A percentile compares a stretch with the other conserved stretches of the same genome.
These are phyloP conservation scores for Boletus vinaceobasis DNA, from an alignment of 768 basidiomycete species.

Conservation along the genomic window DNA sequence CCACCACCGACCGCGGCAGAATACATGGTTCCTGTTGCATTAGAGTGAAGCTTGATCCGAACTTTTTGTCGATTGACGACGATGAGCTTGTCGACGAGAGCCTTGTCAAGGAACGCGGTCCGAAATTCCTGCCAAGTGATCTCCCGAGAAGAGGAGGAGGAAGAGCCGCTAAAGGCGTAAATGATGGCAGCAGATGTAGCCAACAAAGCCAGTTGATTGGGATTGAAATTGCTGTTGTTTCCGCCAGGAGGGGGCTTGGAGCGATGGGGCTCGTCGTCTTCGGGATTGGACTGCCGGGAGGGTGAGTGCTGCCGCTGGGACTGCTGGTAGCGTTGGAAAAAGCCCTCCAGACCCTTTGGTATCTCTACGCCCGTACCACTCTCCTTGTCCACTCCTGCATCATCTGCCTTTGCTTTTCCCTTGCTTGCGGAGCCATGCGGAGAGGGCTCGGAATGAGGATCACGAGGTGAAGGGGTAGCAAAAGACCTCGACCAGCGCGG, in stretches of 20 bases:
- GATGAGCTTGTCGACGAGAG: slow-evolving; percentile 88
- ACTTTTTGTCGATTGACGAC: slow-evolving; percentile 91
- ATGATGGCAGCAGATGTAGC: slow-evolving; percentile 60
- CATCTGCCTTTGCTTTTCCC: slow-evolving; percentile 33
- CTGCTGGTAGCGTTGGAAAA: slow-evolving; percentile 65
- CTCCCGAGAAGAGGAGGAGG: slow-evolving; percentile 63
- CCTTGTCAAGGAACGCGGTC: slow-evolving; percentile 94
- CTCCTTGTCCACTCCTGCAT: slow-evolving; percentile 32
- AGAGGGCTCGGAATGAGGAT: slow-evolving; percentile 28
- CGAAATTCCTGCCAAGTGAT: slow-evolving; percentile 99
- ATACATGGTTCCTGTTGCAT: slow-evolving; percentile 78
- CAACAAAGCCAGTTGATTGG: slow-evolving; percentile 56
- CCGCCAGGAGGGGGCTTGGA: slow-evolving; percentile 45
- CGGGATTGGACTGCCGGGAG: slow-evolving; percentile 25
- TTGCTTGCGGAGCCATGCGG: slow-evolving; percentile 22
- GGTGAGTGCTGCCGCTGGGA: slow-evolving; percentile 33
- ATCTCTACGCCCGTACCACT: slow-evolving; percentile 36
- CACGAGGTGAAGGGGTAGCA: slow-evolving; percentile 44
- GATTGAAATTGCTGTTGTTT: slow-evolving; percentile 50
- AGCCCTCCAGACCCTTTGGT: slow-evolving; percentile 71
- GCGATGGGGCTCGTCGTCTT: slow-evolving; percentile 33
- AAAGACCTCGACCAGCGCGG: slow-evolving; percentile 39
- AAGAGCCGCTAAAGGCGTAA: slow-evolving; percentile 52
- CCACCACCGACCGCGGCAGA: slow-evolving; percentile 52
- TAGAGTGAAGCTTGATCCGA: slow-evolving; percentile 88